Evolutionary conservation across 345 rosid genomes (phyloP), one percentile per base, ranked within the genome.

Genomic region (Eutrema japonicum): DNA sequence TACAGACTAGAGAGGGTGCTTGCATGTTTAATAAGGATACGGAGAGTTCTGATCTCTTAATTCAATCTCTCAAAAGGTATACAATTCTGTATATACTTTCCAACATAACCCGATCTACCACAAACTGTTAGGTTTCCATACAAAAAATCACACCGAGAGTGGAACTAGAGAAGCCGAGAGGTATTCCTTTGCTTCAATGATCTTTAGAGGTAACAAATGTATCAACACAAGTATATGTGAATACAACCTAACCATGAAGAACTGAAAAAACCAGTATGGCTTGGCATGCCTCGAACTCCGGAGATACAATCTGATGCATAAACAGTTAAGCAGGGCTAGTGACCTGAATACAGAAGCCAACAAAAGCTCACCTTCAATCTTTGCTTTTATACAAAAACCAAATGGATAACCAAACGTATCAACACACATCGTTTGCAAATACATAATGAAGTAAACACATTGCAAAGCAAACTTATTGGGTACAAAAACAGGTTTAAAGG

Each of bases 381-480:
- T 46, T 57, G 45, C 45, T 38, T 47, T 26, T 36, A 58, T 4
- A 14, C 52, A 42, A 22, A 2, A 22, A 22, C 40, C 40, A 55
- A 47, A 47, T 26, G 7, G 59, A 57, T 11, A 48, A 54, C 33
- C 43, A 12, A 57, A 49, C 8, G 54, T 57, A 66, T 16, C 41
- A 40, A 40, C 3, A 40, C 36, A 57, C 5, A 32, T 40, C 7
- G 42, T 16, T 65, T 9, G 8, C 2, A 11, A 30, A 10, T 10
- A 59, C 60, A 74, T 8, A 32, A 70, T 3, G 26, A n/a, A 67
- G 45, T 30, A 51, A 56, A 57, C 29, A 74, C n/a, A 68, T 6
- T 46, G 51, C 51, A 61, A 35, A 75, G 52, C 50, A 75, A 22
- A 53, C 30, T 68, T 75, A 61, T 75, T 62, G 65, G 36, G 54